Conservation (phyloP, 352 stramenopile species). For the Globisporangium lucens region DNA sequence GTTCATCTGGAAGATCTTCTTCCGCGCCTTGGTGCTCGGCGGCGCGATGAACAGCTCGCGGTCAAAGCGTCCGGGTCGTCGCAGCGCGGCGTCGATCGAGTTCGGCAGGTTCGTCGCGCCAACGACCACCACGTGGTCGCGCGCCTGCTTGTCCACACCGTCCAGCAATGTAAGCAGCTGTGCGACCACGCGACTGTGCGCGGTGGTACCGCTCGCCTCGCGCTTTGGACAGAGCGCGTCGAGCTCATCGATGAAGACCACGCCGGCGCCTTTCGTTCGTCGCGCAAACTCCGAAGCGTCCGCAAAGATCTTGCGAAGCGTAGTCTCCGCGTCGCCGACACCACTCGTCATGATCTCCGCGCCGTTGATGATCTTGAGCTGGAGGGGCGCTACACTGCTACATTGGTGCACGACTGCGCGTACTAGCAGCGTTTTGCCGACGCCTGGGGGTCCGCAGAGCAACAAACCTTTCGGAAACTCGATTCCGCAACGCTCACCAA, state of each 20-base stretch:
- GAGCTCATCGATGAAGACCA: conserved; percentile 96
- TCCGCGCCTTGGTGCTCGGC: conserved; percentile 35
- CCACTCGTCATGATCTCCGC: conserved; percentile 77
- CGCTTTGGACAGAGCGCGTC: conserved; percentile 94
- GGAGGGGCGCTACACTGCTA: conserved; percentile 37
- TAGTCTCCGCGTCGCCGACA: conserved; percentile 63
- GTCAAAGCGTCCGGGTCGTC: conserved; percentile 78
- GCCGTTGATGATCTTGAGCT: conserved; percentile 74
- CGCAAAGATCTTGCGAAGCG: conserved; percentile 60
- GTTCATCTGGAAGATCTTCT: conserved; percentile 68
- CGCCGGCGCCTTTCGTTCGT: conserved; percentile 32
- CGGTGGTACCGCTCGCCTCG: conserved; percentile 46
- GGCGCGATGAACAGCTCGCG: conserved; percentile 68
- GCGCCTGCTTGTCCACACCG: conserved; percentile 65
- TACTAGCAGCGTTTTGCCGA: conserved; percentile 82
- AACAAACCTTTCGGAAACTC: conserved; percentile 73
- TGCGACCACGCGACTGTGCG: conserved; percentile 86
- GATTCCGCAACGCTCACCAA: conserved; percentile 32
- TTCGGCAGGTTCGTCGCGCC: conserved; percentile 94
- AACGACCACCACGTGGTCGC: conserved; percentile 92
- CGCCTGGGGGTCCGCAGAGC: conserved; percentile 70
- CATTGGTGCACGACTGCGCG: conserved; percentile 64
- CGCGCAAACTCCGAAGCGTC: conserved; percentile 28
- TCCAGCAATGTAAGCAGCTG: conserved; percentile 96
- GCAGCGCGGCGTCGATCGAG: conserved; percentile 82